Percentiles rank a stretch among this genome's conserved stretches.
Conservation (phyloP, 306 rosid genomes). For the Casuarina glauca region DNA sequence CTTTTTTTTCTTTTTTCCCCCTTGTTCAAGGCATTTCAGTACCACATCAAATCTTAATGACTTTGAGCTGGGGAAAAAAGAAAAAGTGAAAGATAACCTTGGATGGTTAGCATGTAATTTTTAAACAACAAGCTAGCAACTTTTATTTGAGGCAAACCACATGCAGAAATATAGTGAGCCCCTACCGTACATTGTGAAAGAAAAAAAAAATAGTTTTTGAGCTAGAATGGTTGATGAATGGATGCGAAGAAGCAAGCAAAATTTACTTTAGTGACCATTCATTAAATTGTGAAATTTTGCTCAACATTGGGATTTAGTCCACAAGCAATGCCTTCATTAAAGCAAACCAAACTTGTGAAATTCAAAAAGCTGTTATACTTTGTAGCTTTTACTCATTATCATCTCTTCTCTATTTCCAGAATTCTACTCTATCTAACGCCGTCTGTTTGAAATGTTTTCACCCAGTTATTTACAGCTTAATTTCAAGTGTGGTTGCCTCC, state of each 20-base stretch:
- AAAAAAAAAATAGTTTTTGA: neutral
- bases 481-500: neutral
- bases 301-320: neutral
- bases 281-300: neutral
- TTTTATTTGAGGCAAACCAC: neutral
- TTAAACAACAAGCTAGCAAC: neutral
- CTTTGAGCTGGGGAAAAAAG: too few relatives aligned
- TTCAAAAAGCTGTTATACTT: neutral
- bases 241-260: too few relatives aligned
- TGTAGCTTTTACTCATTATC: too few relatives aligned
- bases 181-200: neutral
- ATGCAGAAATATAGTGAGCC: neutral
- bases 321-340: neutral
- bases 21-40: too few relatives aligned
- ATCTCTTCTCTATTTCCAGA: too few relatives aligned
- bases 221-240: neutral
- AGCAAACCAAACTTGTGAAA: neutral
- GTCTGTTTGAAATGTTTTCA: neutral
- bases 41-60: too few relatives aligned
- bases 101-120: neutral
- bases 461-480: neutral
- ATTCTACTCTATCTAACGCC: too few relatives aligned
- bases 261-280: neutral
- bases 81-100: neutral
- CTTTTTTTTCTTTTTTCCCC: too few relatives aligned